A percentile compares a stretch with the other conserved stretches of the same genome.
Conservation (phyloP, 1,139 yeast species). For the Blastobotrys buckinghamii region DNA sequence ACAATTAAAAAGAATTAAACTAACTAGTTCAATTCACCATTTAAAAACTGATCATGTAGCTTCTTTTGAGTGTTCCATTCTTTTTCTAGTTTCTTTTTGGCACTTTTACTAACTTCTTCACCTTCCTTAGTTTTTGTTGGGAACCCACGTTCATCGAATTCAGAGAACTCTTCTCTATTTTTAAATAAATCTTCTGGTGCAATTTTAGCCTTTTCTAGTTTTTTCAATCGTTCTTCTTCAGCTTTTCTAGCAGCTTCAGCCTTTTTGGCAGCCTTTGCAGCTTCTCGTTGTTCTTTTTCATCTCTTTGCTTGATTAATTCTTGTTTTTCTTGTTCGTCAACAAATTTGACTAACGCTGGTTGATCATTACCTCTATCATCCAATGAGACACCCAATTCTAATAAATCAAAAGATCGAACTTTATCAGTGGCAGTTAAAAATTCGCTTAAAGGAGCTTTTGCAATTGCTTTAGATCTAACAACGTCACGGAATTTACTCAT, state of each 20-base stretch:
- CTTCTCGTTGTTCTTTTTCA: conserved; percentile 51
- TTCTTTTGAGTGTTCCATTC: conserved; percentile 76
- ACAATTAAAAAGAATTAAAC: too few relatives aligned
- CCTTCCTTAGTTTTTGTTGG: conserved; percentile 77
- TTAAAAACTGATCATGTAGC: conserved; percentile 39
- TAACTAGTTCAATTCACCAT: conserved; percentile 2
- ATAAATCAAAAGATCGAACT: conserved; percentile 56
- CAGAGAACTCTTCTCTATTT: conserved; percentile 45
- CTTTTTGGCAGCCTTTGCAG: conserved; percentile 43
- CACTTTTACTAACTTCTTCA: conserved; percentile 82
- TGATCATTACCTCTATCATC: conserved; percentile 81
- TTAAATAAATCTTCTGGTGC: conserved; percentile 71
- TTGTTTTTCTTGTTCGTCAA: conserved; percentile 60
- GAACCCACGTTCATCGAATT: conserved; percentile 81
- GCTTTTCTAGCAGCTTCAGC: conserved; percentile 33
- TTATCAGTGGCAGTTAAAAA: conserved; percentile 56
- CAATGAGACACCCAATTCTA: conserved; percentile 71
- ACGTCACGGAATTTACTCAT: conserved; percentile 76
- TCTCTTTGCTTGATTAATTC: conserved; percentile 55
- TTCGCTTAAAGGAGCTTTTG: conserved; percentile 47
- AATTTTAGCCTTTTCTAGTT: conserved; percentile 61
- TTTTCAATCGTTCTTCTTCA: conserved; percentile 50
- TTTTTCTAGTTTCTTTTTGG: conserved; percentile 73
- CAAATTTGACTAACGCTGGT: conserved; percentile 74
- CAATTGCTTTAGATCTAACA: conserved; percentile 68